Percentiles rank a stretch among this genome's conserved stretches.
Evolutionary conservation across 2,329 filamentous ascomycete genomes (phyloP).

Genomic region (Corinectria fuckeliana): DNA sequence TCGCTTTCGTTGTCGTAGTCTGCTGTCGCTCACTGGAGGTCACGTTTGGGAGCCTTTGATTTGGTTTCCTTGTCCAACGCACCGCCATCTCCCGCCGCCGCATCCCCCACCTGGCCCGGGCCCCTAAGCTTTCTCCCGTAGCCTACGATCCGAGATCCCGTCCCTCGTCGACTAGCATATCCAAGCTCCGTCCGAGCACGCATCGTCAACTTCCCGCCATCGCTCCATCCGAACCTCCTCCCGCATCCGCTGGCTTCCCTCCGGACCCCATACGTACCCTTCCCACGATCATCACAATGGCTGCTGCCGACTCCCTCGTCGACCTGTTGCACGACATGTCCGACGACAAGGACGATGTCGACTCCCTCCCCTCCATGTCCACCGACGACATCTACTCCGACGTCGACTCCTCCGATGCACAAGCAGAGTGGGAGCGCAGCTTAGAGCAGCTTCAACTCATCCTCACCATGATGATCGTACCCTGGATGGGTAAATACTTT

Average conservation of each 20-base stretch:
- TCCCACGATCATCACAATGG: conserved; percentile 30
- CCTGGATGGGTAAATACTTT: conserved; percentile 93
- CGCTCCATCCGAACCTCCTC: neutral
- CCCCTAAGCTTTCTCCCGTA: conserved; percentile 3
- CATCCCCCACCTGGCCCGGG: neutral
- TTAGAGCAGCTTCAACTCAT: conserved; percentile 92
- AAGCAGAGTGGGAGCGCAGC: conserved; percentile 93
- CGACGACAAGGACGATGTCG: conserved; percentile 62
- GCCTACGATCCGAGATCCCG: conserved; percentile 25
- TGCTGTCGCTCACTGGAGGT: conserved; percentile 3
- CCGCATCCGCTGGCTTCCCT: neutral
- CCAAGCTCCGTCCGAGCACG: conserved; percentile 7
- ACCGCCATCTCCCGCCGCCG: neutral
- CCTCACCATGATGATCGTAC: conserved; percentile 91
- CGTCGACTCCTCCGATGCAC: conserved; percentile 81
- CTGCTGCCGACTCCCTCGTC: conserved; percentile 55
- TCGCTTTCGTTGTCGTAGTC: conserved; percentile 16
- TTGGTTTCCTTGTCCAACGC: neutral
- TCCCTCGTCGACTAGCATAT: neutral
- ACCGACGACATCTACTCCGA: conserved; percentile 64
- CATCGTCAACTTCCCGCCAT: neutral
- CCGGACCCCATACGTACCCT: neutral
- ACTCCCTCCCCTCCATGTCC: conserved; percentile 68
- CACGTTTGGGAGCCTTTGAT: neutral
- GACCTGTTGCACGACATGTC: conserved; percentile 59